Evolutionary conservation across 2,329 filamentous ascomycete genomes (phyloP).

Genomic region (Alternaria panax): DNA sequence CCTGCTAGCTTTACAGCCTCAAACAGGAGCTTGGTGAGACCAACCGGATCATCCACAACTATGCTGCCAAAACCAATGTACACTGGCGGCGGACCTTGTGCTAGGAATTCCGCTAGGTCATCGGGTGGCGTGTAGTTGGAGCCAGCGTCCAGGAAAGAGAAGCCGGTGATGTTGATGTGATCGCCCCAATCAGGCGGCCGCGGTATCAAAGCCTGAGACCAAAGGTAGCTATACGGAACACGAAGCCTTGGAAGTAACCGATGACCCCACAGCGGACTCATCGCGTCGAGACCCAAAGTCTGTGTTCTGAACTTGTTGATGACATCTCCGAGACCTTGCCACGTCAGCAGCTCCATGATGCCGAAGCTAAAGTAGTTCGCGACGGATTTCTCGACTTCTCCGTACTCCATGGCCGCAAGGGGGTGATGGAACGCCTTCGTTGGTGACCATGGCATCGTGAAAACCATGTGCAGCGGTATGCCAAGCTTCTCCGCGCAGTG

Average conservation of each 20-base stretch:
- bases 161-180: conserved; percentile 54
- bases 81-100: conserved; percentile 59
- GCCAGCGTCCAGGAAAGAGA: conserved; percentile 53
- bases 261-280: conserved; percentile 50
- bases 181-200: conserved; percentile 33
- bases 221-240: conserved; percentile 56
- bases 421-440: conserved; percentile 60
- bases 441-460: conserved; percentile 69
- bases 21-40: conserved; percentile 56
- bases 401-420: conserved; percentile 56
- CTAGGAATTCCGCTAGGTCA: conserved; percentile 55
- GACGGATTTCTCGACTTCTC: conserved; percentile 42
- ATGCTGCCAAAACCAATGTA: conserved; percentile 67
- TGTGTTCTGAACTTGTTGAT: conserved; percentile 55
- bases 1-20: conserved; percentile 52
- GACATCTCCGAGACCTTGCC: conserved; percentile 60
- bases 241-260: conserved; percentile 49
- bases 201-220: conserved; percentile 52
- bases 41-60: conserved; percentile 60
- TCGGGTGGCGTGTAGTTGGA: conserved; percentile 51
- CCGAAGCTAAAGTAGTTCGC: conserved; percentile 58
- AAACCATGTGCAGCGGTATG: conserved; percentile 81
- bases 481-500: conserved; percentile 77
- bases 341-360: conserved; percentile 59
- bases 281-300: conserved; percentile 52